Evolutionary conservation across 148 eudicot genomes (phyloP).

Genomic region (Tetragonia tetragonoides): DNA sequence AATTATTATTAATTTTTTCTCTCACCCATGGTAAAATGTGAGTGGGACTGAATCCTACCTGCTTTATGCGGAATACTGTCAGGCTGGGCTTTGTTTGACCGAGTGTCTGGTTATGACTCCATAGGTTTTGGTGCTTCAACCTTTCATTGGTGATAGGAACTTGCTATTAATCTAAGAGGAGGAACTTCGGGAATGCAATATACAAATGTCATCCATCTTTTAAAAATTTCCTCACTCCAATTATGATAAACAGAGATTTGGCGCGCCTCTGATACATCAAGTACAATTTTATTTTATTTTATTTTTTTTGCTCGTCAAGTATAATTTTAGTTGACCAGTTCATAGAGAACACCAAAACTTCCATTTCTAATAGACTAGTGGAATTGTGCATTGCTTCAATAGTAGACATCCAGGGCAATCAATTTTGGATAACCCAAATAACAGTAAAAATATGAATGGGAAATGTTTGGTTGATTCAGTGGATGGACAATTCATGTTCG

Average conservation of each 20-base stretch:
- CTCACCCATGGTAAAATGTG: background rate
- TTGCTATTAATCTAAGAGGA: background rate
- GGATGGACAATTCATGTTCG: too few species aligned
- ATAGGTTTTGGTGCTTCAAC: constrained; percentile 17
- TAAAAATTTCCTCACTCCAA: background rate
- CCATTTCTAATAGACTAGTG: too few species aligned
- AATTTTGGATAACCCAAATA: too few species aligned
- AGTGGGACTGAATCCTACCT: constrained; percentile 25
- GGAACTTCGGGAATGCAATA: constrained; percentile 23
- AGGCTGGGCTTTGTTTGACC: constrained; percentile 46
- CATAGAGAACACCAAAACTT: too few species aligned
- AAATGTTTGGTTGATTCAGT: too few species aligned
- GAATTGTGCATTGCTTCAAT: too few species aligned
- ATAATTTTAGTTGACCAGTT: too few species aligned
- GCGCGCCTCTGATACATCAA: constrained; percentile 6
- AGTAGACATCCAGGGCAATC: too few species aligned
- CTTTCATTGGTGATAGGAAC: constrained; percentile 22
- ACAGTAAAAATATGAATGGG: too few species aligned
- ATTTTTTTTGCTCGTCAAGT: too few species aligned
- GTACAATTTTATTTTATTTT: too few species aligned
- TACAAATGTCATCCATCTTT: background rate
- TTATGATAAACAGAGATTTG: background rate
- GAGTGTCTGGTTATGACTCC: constrained; percentile 41
- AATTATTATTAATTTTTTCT: background rate
- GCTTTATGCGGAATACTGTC: constrained; percentile 26